These are phyloP conservation scores for Fusarium palustre DNA, from an alignment of 2,329 filamentous ascomycete species.

Conservation along the genomic window DNA sequence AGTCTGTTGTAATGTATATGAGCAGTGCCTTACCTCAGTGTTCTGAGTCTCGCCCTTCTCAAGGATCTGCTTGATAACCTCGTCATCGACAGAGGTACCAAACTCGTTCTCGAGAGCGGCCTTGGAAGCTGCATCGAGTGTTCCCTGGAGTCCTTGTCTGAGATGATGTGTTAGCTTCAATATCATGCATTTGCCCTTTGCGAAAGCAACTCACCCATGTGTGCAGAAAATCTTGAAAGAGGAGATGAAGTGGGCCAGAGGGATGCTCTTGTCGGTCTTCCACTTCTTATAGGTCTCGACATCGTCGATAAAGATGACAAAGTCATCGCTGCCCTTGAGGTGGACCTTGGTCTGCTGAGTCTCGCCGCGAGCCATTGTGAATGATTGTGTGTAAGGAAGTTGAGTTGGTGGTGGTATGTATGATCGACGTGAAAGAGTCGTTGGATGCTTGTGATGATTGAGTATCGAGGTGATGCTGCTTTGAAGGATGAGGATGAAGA, in stretches of 20 bases:
- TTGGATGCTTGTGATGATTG: background rate
- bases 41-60: slow-evolving; percentile 78
- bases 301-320: slow-evolving; percentile 70
- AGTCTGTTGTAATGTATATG: background rate
- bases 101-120: slow-evolving; percentile 85
- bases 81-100: slow-evolving; percentile 81
- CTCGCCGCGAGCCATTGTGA: slow-evolving; percentile 78
- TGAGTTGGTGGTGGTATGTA: slow-evolving; percentile 23
- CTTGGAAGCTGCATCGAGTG: slow-evolving; percentile 81
- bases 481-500: slow-evolving; percentile 32
- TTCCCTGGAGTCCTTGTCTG: slow-evolving; percentile 88
- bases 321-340: slow-evolving; percentile 80
- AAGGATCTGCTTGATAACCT: slow-evolving; percentile 84
- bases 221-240: slow-evolving; percentile 91
- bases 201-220: slow-evolving; percentile 73
- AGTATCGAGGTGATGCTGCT: slow-evolving; percentile 15
- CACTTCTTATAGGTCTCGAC: slow-evolving; percentile 78
- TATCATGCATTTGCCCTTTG: background rate
- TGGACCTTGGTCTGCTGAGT: slow-evolving; percentile 80
- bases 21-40: slow-evolving; percentile 57
- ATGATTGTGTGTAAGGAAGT: slow-evolving; percentile 31
- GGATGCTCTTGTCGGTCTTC: slow-evolving; percentile 81
- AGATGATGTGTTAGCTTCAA: slow-evolving; percentile 29
- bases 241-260: slow-evolving; percentile 86
- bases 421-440: slow-evolving; percentile 7